phyloP scores from a whole-genome alignment of 2,329 filamentous ascomycete genomes.

The Xylaria sp. region DNA sequence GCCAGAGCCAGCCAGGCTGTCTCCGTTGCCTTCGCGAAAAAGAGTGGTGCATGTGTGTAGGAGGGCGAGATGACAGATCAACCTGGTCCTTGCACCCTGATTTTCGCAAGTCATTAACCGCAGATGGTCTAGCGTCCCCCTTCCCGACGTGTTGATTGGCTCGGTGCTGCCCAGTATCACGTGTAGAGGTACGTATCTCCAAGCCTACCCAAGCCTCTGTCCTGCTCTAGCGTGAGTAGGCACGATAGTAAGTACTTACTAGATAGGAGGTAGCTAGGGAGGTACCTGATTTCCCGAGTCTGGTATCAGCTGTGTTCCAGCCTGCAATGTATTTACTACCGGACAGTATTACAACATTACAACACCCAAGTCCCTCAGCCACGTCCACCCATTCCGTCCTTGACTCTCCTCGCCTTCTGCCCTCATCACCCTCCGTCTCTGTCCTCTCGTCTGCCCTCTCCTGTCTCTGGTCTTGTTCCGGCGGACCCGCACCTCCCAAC shows the following conservation, averaged over 20 bases:
- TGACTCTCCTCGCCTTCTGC: background rate
- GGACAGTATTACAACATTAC: no score
- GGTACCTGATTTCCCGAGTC: background rate
- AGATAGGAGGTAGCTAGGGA: background rate
- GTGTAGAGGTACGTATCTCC: slow-evolving; percentile 34
- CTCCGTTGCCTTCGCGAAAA: slow-evolving; percentile 43
- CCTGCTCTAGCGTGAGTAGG: slow-evolving; percentile 1
- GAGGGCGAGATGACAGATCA: slow-evolving; percentile 36
- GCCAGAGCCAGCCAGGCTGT: slow-evolving; percentile 42
- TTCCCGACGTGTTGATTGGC: slow-evolving; percentile 27
- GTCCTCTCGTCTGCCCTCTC: background rate
- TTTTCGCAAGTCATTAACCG: slow-evolving; percentile 27
- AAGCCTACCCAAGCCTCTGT: slow-evolving; percentile 11
- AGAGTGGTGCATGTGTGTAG: slow-evolving; percentile 38
- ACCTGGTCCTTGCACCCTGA: slow-evolving; percentile 34
- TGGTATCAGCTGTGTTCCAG: slow-evolving; percentile 29
- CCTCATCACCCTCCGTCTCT: background rate
- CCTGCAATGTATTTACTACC: slow-evolving; percentile 2
- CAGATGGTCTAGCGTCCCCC: slow-evolving; percentile 6
- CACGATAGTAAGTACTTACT: background rate
- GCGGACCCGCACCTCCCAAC: slow-evolving; percentile 24
- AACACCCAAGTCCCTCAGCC: slow-evolving; percentile 20
- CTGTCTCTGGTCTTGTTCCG: slow-evolving; percentile 16
- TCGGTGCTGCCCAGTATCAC: slow-evolving; percentile 10
- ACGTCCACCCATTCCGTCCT: background rate